Base-by-base conservation (phyloP, 2,329 filamentous ascomycete species). In the Fusarium armeniacum region DNA sequence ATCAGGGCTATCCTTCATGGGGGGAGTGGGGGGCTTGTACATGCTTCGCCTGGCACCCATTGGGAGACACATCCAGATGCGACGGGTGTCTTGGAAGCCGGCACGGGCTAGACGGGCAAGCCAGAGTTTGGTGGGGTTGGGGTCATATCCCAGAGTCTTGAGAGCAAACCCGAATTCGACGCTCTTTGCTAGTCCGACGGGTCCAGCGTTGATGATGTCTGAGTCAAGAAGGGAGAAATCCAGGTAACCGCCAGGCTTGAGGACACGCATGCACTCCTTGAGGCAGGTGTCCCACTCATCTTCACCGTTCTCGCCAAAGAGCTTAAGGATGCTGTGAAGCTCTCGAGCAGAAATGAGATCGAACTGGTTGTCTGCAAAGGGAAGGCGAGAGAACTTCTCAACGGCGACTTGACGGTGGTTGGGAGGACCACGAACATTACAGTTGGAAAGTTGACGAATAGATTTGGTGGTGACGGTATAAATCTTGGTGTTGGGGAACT, bases 101-200 rank as follows among this genome's bases (percentile, higher is more conserved):
- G 91, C 89, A 55, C 89, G 88, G 57, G 86, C 84, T 41, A 99
- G 85, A 49, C 94, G 89, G 20, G 86, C 82, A 4, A 98, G 84
- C 83, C 95, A 98, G 60, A 86, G 86, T 80, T 93, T 94, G 16
- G 93, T 96, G 0, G 95, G 93, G 54, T 85, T 84, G 3, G 95
- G 90, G 77, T 98, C 96, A 78, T 98, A 98, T 32, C 95, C 95
- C 5, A 95, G 88, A 0, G 92, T 95, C 80, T 92, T 92, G 65
- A 99, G 90, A 54, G 92, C 91, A 83, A 96, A 97, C 41, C 92
- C 91, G 76, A 99, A 98, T 80, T 98, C 94, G 57, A 97, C 93
- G 50, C 91, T 92, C 78, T 96, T 91, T 46, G 93, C 93, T 60
- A 93, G 89, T 36, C 91, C 93, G 22, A 90, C 85, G 0, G 92